phyloP scores from a whole-genome alignment of 805 yeast species.

The Kluyveromyces nonfermentans region DNA sequence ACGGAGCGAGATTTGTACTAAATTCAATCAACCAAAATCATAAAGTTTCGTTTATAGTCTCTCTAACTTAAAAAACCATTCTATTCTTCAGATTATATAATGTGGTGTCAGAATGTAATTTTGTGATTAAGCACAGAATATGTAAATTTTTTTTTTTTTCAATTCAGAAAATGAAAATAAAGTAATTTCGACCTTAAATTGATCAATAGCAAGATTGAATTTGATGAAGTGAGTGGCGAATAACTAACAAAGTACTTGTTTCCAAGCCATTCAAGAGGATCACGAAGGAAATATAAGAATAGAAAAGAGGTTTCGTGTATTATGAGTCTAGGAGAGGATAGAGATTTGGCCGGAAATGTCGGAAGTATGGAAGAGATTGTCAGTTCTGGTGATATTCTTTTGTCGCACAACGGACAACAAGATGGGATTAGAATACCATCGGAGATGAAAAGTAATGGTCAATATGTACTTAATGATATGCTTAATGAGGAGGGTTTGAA shows the following conservation, averaged over 20 bases:
- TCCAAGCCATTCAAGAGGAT: neutral
- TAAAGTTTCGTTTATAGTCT: no score
- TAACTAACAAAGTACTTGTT: neutral
- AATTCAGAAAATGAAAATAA: neutral
- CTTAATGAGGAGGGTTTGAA: neutral
- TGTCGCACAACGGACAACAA: neutral
- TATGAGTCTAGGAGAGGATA: neutral
- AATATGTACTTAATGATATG: neutral
- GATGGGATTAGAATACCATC: neutral
- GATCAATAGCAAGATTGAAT: neutral
- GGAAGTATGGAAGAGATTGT: neutral
- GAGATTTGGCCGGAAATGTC: neutral
- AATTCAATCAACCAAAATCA: no score
- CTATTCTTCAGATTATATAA: no score
- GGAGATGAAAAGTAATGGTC: neutral
- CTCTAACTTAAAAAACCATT: no score
- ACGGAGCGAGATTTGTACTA: no score
- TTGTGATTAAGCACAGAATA: neutral
- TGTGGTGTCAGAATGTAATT: neutral
- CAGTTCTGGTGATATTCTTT: neutral
- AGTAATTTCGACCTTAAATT: neutral
- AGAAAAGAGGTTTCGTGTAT: no score
- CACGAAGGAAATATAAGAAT: no score
- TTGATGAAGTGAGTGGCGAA: neutral
- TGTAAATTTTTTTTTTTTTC: no score